phyloP scores from a whole-genome alignment of 1,284 basidiomycete genomes.

The Apiotrichum veenhuisii region DNA sequence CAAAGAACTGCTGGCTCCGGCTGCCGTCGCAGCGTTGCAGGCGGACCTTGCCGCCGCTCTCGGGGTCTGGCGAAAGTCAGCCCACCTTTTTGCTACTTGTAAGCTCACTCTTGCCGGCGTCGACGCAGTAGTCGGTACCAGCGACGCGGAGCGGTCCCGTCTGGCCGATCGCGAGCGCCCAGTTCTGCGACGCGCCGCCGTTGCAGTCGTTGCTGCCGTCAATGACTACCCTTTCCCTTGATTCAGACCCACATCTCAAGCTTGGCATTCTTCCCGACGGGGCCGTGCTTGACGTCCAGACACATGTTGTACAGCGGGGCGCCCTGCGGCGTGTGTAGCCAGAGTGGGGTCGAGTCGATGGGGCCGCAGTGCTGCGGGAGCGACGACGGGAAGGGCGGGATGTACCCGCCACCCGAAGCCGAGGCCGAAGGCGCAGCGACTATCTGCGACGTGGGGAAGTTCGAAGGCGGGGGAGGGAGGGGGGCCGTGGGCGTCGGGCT shows the following conservation, averaged over 20 bases:
- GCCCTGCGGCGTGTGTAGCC: background rate
- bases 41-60: background rate
- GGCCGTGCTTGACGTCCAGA: background rate
- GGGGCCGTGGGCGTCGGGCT: no score
- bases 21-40: background rate
- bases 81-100: background rate
- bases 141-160: background rate
- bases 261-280: background rate
- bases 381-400: background rate
- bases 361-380: background rate
- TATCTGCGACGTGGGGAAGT: no score
- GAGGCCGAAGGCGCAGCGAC: no score
- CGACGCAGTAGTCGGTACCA: conserved; percentile 2
- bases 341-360: conserved; percentile 1
- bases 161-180: background rate
- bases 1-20: background rate
- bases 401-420: background rate
- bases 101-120: background rate
- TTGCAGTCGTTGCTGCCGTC: conserved; percentile 1
- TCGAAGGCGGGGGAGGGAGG: no score
- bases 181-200: background rate
- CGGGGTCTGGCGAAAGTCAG: background rate
- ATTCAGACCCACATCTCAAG: background rate
- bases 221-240: background rate
- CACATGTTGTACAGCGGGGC: conserved; percentile 5